Conservation (phyloP, 306 rosid genomes). For the Purshia tridentata region DNA sequence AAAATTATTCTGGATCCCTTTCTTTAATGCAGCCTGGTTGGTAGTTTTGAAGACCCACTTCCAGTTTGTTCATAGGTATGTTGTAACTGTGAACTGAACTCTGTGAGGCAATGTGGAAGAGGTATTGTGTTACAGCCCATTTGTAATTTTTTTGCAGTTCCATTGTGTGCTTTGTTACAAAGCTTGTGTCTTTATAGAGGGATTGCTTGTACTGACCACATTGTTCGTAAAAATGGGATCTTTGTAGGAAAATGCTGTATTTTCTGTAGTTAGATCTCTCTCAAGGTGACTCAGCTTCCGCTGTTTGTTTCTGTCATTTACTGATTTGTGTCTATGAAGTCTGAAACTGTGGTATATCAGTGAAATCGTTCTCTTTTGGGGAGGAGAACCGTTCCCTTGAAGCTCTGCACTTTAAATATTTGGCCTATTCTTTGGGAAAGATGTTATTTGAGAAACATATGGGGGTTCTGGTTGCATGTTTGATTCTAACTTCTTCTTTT, state of each 20-base stretch:
- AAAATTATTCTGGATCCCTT: constrained; percentile 53
- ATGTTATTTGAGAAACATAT: constrained; percentile 19
- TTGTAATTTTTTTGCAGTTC: constrained; percentile 13
- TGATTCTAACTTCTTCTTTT: constrained; percentile 26
- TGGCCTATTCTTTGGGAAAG: constrained; percentile 22
- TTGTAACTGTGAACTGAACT: constrained; percentile 30
- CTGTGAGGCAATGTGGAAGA: constrained; percentile 20
- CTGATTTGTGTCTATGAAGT: constrained; percentile 31
- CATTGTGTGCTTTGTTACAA: constrained; percentile 25
- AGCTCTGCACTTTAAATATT: constrained; percentile 25
- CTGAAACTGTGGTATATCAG: constrained; percentile 32
- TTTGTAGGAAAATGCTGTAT: constrained; percentile 36
- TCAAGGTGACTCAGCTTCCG: constrained; percentile 30
- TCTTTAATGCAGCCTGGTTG: constrained; percentile 55
- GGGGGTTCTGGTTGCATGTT: constrained; percentile 5
- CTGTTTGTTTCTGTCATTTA: constrained; percentile 30
- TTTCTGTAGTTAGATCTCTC: constrained; percentile 48
- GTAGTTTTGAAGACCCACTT: constrained; percentile 45
- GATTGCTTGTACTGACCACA: constrained; percentile 24
- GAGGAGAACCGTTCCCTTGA: constrained; percentile 23
- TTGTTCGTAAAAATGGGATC: constrained; percentile 42
- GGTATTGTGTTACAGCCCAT: constrained; percentile 24
- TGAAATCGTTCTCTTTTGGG: constrained; percentile 6
- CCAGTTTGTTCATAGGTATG: constrained; percentile 39
- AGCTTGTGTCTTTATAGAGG: constrained; percentile 30